These are phyloP conservation scores for Penicillium lagena DNA, from an alignment of 495 filamentous ascomycete species.

Conservation along the genomic window DNA sequence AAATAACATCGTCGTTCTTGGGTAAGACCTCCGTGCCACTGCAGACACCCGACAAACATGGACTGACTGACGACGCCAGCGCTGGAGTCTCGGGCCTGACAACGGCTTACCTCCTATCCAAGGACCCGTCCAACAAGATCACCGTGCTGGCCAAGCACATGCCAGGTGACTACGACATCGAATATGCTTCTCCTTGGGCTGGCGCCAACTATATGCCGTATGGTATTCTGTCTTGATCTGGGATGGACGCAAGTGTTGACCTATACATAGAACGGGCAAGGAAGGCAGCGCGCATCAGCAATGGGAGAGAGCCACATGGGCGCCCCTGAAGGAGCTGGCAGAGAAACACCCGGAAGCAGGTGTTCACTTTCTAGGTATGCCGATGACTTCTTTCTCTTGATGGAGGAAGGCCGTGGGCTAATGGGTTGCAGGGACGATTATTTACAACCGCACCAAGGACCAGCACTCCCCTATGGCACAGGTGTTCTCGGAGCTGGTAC, in stretches of 20 bases:
- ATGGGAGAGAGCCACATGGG: conserved; percentile 67
- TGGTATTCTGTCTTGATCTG: conserved; percentile 4
- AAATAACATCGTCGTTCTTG: conserved; percentile 58
- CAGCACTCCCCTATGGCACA: conserved; percentile 36
- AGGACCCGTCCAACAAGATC: conserved; percentile 58
- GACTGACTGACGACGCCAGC: conserved; percentile 36
- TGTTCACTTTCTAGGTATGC: conserved; percentile 76
- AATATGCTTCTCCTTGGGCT: conserved; percentile 94
- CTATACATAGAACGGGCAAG: conserved; percentile 40
- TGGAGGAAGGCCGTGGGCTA: too few relatives aligned
- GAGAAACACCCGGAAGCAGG: conserved; percentile 76
- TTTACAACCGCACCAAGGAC: conserved; percentile 64
- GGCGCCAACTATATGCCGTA: conserved; percentile 91
- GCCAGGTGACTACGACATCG: conserved; percentile 96
- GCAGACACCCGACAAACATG: not conserved
- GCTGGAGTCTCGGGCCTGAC: conserved; percentile 91
- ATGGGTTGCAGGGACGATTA: not conserved
- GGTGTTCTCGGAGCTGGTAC: conserved; percentile 59
- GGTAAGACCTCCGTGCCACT: conserved; percentile 34
- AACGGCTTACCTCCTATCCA: conserved; percentile 78
- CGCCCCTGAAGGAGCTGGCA: conserved; percentile 57
- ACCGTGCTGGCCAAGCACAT: conserved; percentile 92
- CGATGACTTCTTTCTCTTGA: not conserved
- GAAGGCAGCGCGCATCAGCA: conserved; percentile 44
- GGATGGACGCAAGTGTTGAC: too few relatives aligned